These are phyloP conservation scores for Trypanosoma mega DNA, from an alignment of 208 protist species.

Conservation along the genomic window DNA sequence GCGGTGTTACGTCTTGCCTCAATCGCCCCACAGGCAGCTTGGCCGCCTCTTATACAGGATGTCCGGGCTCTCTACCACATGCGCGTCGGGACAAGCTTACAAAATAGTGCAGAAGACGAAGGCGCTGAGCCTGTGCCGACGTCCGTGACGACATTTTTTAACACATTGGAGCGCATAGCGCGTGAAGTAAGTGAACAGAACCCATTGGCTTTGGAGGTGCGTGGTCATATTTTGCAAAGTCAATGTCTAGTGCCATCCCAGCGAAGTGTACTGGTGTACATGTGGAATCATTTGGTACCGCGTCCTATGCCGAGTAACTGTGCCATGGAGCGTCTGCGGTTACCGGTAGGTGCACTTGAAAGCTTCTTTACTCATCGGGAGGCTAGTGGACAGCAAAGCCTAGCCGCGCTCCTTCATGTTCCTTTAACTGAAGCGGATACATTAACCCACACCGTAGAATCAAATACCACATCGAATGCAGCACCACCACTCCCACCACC, in stretches of 20 bases:
- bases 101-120: too few species aligned
- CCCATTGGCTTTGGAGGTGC: slow-evolving; percentile 4
- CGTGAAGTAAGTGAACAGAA: slow-evolving; percentile 6
- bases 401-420: slow-evolving; percentile 38
- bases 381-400: slow-evolving; percentile 16
- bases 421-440: slow-evolving; percentile 47
- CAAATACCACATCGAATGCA: too few species aligned
- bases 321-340: slow-evolving; percentile 20
- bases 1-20: slow-evolving; percentile 60
- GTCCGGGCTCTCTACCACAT: slow-evolving; percentile 30
- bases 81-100: too few species aligned
- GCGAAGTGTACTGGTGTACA: slow-evolving; percentile 23
- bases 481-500: too few species aligned
- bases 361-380: slow-evolving; percentile 6
- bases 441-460: too few species aligned
- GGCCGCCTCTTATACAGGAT: slow-evolving; percentile 38
- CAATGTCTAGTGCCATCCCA: slow-evolving; percentile 20
- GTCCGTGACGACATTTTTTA: slow-evolving; percentile 35
- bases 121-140: too few species aligned
- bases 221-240: slow-evolving; percentile 25
- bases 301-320: slow-evolving; percentile 40
- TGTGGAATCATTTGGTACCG: slow-evolving; percentile 30
- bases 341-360: slow-evolving; percentile 18
- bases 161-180: slow-evolving; percentile 36
- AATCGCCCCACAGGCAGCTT: slow-evolving; percentile 36